phyloP scores from a whole-genome alignment of 1,284 basidiomycete genomes.

The Pyrrhoderma noxium region DNA sequence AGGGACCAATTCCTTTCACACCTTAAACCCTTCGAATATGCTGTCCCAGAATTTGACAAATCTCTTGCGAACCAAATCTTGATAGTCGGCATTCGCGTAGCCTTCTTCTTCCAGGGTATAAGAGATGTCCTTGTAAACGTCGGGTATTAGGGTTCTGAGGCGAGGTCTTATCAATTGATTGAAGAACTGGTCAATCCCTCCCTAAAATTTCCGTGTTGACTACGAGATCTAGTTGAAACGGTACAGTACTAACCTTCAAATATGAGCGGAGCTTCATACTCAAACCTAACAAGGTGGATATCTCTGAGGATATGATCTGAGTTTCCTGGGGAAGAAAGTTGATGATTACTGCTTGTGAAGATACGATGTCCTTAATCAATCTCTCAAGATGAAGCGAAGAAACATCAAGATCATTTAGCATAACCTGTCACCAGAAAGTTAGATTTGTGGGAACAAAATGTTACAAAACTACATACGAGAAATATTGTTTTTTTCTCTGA shows the following conservation, averaged over 20 bases:
- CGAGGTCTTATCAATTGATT: slow-evolving; percentile 86
- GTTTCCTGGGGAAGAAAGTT: slow-evolving; percentile 64
- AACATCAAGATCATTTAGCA: slow-evolving; percentile 85
- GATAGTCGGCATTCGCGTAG: slow-evolving; percentile 78
- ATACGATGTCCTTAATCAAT: slow-evolving; percentile 62
- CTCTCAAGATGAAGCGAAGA: slow-evolving; percentile 83
- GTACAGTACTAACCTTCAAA: slow-evolving; percentile 45
- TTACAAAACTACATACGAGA: slow-evolving; percentile 53
- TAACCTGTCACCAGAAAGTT: slow-evolving; percentile 43
- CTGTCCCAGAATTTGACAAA: slow-evolving; percentile 85
- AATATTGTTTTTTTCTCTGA: slow-evolving; percentile 71
- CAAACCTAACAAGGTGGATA: slow-evolving; percentile 46
- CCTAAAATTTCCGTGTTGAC: slow-evolving; percentile 33
- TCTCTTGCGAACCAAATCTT: slow-evolving; percentile 80
- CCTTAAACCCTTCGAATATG: slow-evolving; percentile 80
- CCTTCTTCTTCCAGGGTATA: slow-evolving; percentile 87
- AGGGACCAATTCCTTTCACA: slow-evolving; percentile 23
- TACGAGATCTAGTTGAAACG: no score
- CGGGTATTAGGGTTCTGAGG: slow-evolving; percentile 74
- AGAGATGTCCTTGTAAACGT: slow-evolving; percentile 84
- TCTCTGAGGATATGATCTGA: slow-evolving; percentile 35
- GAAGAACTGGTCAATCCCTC: slow-evolving; percentile 89
- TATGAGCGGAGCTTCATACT: slow-evolving; percentile 62
- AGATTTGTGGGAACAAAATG: background rate
- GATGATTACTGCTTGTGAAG: slow-evolving; percentile 52